Evolutionary conservation across 2,329 filamentous ascomycete species (phyloP).

Genomic region (Aspergillus udagawae): DNA sequence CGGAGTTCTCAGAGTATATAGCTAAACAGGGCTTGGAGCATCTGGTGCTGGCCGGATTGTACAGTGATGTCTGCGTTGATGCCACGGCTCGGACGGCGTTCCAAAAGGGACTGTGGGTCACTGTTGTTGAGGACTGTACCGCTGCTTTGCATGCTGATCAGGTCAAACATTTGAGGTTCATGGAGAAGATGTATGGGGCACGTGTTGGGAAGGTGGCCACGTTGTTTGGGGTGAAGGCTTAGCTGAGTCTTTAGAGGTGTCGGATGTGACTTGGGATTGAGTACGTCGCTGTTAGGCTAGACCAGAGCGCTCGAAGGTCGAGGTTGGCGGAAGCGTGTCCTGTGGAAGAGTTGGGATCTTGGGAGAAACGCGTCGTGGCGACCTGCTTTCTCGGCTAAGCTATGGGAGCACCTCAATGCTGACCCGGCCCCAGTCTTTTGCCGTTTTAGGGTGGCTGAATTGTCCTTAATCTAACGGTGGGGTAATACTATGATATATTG

Average conservation of each 20-base stretch:
- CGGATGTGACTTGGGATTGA: too few relatives aligned
- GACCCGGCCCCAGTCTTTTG: too few relatives aligned
- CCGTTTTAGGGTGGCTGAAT: too few relatives aligned
- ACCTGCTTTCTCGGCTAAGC: too few relatives aligned
- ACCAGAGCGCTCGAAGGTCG: too few relatives aligned
- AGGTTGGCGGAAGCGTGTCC: too few relatives aligned
- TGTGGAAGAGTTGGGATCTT: too few relatives aligned
- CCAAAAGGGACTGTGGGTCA: constrained; percentile 2
- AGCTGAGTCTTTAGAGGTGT: background rate
- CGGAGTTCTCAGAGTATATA: background rate
- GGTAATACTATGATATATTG: too few relatives aligned
- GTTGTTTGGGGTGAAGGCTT: background rate
- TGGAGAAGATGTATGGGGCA: background rate
- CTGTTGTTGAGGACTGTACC: constrained; percentile 1
- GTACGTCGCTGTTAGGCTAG: too few relatives aligned
- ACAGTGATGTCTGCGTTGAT: constrained; percentile 2
- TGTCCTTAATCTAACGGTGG: too few relatives aligned
- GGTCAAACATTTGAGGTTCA: background rate
- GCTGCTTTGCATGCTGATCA: background rate
- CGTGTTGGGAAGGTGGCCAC: background rate
- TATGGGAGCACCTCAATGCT: too few relatives aligned
- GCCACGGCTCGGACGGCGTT: constrained; percentile 2
- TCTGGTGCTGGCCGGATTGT: background rate
- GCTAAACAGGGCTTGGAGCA: background rate
- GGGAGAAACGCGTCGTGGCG: too few relatives aligned